These are phyloP conservation scores for Lasiodiplodia sp. DNA, from an alignment of 2,329 filamentous ascomycete species.

Conservation along the genomic window DNA sequence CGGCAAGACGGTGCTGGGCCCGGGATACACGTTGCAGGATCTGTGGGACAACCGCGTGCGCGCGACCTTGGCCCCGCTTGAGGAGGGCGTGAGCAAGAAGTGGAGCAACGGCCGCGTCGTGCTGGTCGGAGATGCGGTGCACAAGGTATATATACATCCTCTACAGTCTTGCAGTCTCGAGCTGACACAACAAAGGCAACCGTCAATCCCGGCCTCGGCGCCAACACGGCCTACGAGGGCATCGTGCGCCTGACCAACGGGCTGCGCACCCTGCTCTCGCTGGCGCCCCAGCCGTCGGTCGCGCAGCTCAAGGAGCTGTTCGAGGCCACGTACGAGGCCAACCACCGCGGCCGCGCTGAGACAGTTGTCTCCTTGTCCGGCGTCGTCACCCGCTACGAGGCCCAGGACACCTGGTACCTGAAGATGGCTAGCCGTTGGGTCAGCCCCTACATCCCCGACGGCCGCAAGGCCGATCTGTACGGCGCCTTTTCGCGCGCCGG, in stretches of 20 bases:
- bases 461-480: conserved; percentile 19
- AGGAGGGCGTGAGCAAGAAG: conserved; percentile 18
- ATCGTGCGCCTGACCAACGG: conserved; percentile 14
- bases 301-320: background rate
- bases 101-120: conserved; percentile 19
- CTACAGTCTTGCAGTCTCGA: background rate
- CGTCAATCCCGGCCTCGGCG: conserved; percentile 23
- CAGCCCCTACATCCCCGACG: conserved; percentile 18
- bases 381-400: conserved; percentile 21
- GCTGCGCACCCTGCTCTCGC: background rate
- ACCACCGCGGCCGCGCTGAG: conserved; percentile 13
- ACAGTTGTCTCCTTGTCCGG: background rate
- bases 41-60: conserved; percentile 13
- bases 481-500: background rate
- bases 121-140: conserved; percentile 6
- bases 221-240: conserved; percentile 20
- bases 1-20: conserved; percentile 24
- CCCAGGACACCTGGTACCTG: conserved; percentile 14
- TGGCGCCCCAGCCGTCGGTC: background rate
- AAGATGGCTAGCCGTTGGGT: conserved; percentile 19
- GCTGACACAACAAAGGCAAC: conserved; percentile 2
- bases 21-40: conserved; percentile 29
- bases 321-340: conserved; percentile 1
- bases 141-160: conserved; percentile 29
- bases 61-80: background rate